Evolutionary conservation across 108 stramenopile genomes (phyloP).

Genomic region (Cyclotella sp.): DNA sequence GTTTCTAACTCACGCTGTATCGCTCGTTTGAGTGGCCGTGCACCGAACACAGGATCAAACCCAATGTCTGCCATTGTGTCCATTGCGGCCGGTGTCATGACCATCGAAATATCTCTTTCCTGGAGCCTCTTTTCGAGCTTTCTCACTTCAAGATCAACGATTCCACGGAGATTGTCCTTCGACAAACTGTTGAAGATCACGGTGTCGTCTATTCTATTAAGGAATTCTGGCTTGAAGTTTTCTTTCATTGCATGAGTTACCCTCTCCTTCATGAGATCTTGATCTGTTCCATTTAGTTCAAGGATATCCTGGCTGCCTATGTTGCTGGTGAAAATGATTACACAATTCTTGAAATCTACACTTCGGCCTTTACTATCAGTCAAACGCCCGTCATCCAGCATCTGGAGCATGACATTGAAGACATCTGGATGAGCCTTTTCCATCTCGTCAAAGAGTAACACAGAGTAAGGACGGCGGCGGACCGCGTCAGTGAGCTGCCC

Average conservation of each 20-base stretch:
- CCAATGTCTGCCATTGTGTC: conserved; percentile 86
- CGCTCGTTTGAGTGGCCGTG: conserved; percentile 95
- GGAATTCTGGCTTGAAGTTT: conserved; percentile 97
- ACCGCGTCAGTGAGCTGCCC: conserved; percentile 99
- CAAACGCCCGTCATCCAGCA: conserved; percentile 97
- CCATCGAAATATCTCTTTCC: conserved; percentile 71
- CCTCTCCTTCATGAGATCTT: conserved; percentile 68
- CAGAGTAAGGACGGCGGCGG: conserved; percentile 94
- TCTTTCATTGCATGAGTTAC: conserved; percentile 84
- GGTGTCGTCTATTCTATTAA: conserved; percentile 97
- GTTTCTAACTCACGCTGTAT: conserved; percentile 98
- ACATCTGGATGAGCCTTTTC: conserved; percentile 99
- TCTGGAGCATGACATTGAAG: conserved; percentile 96
- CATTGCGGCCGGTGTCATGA: conserved; percentile 68
- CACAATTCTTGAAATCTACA: conserved; percentile 96
- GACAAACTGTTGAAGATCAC: conserved; percentile 95
- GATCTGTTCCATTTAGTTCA: conserved; percentile 68
- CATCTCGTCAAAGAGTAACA: conserved; percentile 98
- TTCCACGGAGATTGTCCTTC: conserved; percentile 86
- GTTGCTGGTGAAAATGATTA: conserved; percentile 97
- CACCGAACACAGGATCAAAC: conserved; percentile 95
- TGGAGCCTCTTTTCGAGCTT: conserved; percentile 75
- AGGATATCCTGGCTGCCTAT: conserved; percentile 94
- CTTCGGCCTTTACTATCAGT: conserved; percentile 96
- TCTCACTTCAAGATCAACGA: conserved; percentile 84